Evolutionary conservation across 2,329 filamentous ascomycete genomes (phyloP), one percentile per base, ranked within the genome.

Genomic region (Zelopaecilomyces penicillatus): DNA sequence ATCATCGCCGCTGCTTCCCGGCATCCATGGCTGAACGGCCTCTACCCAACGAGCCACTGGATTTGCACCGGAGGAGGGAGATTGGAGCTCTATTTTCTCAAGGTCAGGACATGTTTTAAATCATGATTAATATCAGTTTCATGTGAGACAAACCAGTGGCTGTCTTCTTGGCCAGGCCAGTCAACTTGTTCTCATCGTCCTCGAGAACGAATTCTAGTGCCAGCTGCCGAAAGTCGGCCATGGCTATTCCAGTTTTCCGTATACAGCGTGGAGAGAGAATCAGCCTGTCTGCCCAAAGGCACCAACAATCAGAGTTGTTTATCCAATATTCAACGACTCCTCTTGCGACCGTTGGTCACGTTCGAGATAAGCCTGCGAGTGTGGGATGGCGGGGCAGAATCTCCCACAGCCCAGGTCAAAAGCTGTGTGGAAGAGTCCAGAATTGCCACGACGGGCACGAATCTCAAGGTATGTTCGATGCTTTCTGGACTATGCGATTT

Each of bases 21-120:
- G 69, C 65, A 78, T 74, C 75, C 75, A 78, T 44, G 66, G 68
- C 52, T 74, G 69, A 44, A 78, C 71, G 32, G 74, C 73, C 38
- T 74, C 69, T 29, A 76, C 74, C 74, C 74, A 78, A 54, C 73
- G 70, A 11, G 71, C 72, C 37, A 78, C 65, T 4, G 70, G 65
- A 39, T 70, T 65, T 39, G 70, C 66, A 50, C 60, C 67, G 35
- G 68, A 60, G 0, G 67, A 51, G 6, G 69, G 64, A 44, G 57
- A 60, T 55, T 74, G 63, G 26, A 77, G 73, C 48, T 68, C 72
- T 74, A 26, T 32, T 12, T 34, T 34, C 12, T 19, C 19, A 19
- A 19, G 32, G 32, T 34, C 12, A 34, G 32, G 2, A 9, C 32
- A 34, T 9, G 8, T 12, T 12, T 2, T 34, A 9, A 34, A 9